A percentile compares a stretch with the other conserved stretches of the same genome.
Conservation (phyloP, 352 stramenopile species). For the Elongisporangium senticosum region DNA sequence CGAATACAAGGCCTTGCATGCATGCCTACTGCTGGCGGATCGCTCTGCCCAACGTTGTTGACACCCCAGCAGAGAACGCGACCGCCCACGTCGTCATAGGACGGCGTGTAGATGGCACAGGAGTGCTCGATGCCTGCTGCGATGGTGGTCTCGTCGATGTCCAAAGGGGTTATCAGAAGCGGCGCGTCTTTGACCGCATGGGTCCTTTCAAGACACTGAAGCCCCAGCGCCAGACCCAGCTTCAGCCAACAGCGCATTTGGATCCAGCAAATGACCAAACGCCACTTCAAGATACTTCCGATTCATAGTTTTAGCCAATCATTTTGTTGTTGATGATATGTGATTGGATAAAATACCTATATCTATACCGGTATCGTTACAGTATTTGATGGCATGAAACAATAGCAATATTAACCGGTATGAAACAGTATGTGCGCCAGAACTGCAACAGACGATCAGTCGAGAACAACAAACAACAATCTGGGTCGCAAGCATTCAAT, state of each 20-base stretch:
- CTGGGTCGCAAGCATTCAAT: not conserved
- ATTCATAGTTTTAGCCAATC: not conserved
- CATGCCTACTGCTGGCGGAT: slow-evolving; percentile 24
- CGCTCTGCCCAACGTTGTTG: slow-evolving; percentile 55
- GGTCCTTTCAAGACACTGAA: not conserved
- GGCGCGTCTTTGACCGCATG: not conserved
- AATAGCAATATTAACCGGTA: not conserved
- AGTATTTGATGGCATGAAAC: not conserved
- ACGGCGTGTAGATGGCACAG: slow-evolving; percentile 68
- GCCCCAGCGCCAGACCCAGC: not conserved
- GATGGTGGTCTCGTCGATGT: slow-evolving; percentile 75
- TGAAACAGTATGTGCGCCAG: not conserved
- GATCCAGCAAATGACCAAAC: not conserved
- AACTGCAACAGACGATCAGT: not conserved
- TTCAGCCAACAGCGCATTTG: not conserved
- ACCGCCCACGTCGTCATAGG: slow-evolving; percentile 61
- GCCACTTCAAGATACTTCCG: not conserved
- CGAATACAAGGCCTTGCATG: not conserved
- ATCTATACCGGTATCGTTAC: not conserved
- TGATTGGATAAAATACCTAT: not conserved
- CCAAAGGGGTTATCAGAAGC: slow-evolving; percentile 34
- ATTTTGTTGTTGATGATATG: not conserved
- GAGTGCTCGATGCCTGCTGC: slow-evolving; percentile 74
- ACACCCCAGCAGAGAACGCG: slow-evolving; percentile 75
- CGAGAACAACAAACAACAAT: not conserved